Conservation (phyloP, 768 basidiomycete genomes). For the Tulasnella sp. region DNA sequence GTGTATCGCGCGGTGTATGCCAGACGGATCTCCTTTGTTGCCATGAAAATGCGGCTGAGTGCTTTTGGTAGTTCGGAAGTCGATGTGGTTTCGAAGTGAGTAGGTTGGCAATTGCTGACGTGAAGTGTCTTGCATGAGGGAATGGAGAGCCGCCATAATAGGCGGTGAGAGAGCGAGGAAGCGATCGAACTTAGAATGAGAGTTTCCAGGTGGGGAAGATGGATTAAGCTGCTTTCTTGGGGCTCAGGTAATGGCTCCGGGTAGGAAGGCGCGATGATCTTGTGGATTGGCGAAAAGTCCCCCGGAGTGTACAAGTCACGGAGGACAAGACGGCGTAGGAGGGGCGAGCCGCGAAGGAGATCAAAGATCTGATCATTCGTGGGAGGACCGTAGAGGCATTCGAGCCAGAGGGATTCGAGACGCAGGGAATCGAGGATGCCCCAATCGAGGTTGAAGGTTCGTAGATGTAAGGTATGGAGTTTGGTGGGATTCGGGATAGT, state of each 20-base stretch:
- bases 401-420: background rate
- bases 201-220: background rate
- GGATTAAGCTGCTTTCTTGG: background rate
- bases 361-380: background rate
- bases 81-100: background rate
- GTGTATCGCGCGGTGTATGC: background rate
- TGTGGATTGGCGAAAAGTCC: background rate
- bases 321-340: background rate
- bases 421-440: background rate
- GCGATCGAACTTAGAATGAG: background rate
- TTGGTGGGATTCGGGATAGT: background rate
- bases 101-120: background rate
- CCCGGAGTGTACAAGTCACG: background rate
- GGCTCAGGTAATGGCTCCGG: background rate
- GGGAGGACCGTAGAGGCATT: background rate
- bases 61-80: background rate
- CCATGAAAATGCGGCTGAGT: background rate
- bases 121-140: background rate
- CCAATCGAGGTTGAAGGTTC: background rate
- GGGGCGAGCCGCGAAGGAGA: background rate
- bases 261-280: background rate
- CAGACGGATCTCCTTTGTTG: background rate
- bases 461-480: background rate
- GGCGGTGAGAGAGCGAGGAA: background rate
- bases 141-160: background rate